Percentiles rank a stretch among this genome's conserved stretches.
Evolutionary conservation across 169 alveolate species (phyloP).

Genomic region (Eimeria sp.): DNA sequence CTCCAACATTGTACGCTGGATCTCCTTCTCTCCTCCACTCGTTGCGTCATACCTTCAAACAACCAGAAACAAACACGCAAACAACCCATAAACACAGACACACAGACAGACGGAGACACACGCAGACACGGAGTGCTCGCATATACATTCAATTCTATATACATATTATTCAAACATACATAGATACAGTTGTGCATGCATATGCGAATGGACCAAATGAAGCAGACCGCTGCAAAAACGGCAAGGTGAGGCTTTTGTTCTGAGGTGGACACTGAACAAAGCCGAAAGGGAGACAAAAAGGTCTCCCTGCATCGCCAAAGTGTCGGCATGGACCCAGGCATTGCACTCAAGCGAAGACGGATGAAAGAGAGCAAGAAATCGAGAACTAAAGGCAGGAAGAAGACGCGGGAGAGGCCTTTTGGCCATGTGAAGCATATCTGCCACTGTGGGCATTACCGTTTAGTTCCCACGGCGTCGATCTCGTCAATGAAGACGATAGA

Average conservation of each 20-base stretch:
- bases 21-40: constrained; percentile 99
- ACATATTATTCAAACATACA: neutral
- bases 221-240: neutral
- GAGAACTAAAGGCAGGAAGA: too few relatives aligned
- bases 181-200: neutral
- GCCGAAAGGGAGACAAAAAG: too few relatives aligned
- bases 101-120: too few relatives aligned
- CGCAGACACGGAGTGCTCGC: neutral
- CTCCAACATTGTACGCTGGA: constrained; percentile 99
- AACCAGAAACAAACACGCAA: neutral
- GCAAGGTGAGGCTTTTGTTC: neutral
- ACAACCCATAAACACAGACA: neutral
- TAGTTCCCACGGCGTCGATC: constrained; percentile 98
- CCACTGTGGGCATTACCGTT: too few relatives aligned
- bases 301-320: too few relatives aligned
- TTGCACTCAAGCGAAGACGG: too few relatives aligned
- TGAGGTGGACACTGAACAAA: too few relatives aligned
- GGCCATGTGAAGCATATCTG: too few relatives aligned
- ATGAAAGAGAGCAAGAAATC: too few relatives aligned
- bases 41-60: constrained; percentile 94
- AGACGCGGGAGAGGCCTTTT: too few relatives aligned
- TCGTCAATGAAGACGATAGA: constrained; percentile 99
- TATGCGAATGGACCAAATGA: too few relatives aligned
- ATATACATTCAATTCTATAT: neutral
- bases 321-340: too few relatives aligned